These are phyloP conservation scores for Marsdenia floribunda DNA, from an alignment of 257 asterid genomes.

Conservation along the genomic window DNA sequence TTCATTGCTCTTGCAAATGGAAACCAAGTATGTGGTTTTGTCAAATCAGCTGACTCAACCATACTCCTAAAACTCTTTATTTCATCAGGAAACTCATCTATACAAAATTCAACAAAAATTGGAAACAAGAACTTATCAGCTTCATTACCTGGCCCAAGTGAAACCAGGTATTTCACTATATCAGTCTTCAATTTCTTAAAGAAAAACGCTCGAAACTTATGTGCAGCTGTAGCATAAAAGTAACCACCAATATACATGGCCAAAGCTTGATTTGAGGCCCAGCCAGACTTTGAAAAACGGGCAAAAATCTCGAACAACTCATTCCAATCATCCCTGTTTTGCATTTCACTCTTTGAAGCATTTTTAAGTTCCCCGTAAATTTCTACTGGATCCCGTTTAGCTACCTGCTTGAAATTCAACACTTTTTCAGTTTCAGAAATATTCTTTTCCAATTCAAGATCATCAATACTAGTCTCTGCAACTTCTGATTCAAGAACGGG, in stretches of 20 bases:
- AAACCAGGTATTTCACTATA: slow-evolving; percentile 48
- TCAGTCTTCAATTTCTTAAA: slow-evolving; percentile 41
- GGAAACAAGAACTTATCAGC: slow-evolving; percentile 80
- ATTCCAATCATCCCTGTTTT: slow-evolving; percentile 47
- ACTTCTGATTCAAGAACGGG: slow-evolving; percentile 18
- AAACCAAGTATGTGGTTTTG: slow-evolving; percentile 93
- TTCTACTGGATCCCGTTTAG: slow-evolving; percentile 52
- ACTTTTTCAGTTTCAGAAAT: slow-evolving; percentile 17
- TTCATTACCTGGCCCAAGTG: slow-evolving; percentile 61
- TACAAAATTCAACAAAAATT: slow-evolving; percentile 73
- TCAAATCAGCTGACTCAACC: slow-evolving; percentile 88
- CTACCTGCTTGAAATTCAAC: slow-evolving; percentile 31
- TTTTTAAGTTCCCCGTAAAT: slow-evolving; percentile 54
- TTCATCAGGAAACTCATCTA: slow-evolving; percentile 65
- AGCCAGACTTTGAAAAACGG: slow-evolving; percentile 55
- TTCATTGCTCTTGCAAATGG: slow-evolving; percentile 98
- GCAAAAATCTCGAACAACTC: slow-evolving; percentile 43
- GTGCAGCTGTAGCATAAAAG: slow-evolving; percentile 66
- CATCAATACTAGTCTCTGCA: slow-evolving; percentile 3
- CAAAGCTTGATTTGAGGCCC: slow-evolving; percentile 90
- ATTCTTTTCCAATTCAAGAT: slow-evolving; percentile 24
- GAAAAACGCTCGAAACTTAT: slow-evolving; percentile 50
- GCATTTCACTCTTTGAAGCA: slow-evolving; percentile 23
- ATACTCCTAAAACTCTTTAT: slow-evolving; percentile 66
- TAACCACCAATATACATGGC: slow-evolving; percentile 75